Base-by-base conservation (phyloP, 2,329 filamentous ascomycete genomes). In the Colletotrichum acutatum region DNA sequence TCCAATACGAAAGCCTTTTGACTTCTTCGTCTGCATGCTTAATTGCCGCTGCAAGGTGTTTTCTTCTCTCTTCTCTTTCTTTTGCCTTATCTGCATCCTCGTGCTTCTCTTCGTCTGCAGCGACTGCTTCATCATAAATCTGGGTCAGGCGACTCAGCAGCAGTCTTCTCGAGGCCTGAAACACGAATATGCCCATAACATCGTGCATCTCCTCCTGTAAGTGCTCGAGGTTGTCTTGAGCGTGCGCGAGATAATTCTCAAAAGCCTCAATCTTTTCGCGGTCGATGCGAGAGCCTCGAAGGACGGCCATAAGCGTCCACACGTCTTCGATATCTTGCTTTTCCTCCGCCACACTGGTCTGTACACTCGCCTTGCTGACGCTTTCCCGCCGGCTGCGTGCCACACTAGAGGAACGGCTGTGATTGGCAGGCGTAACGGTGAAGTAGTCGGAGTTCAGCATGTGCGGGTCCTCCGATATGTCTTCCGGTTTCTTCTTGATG, bases 201-300 rank as follows among this genome's bases (percentile, higher is more conserved):
- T 95, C 91, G 68, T 94, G 92, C 88, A 98, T 96, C 80, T 92
- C 87, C 68, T 93, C 88, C 74, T 93, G 88, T 24, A 99, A 85
- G 74, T 95, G 93, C 66, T 88, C 87, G 32, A 98, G 84, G 77
- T 98, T 95, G 28, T 93, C 91, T 6, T 90, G 90, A 24, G 90
- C 94, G 66, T 97, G 88, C 54, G 91, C 86, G n/a, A 98, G 86
- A 79, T 98, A 99, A 74, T 90, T 93, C 77, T 93, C 91, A 26
- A 98, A 88, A 0, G 93, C 92, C 74, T 96, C 92, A 71, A 97
- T 91, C 84, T 97, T 98, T 84, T 98, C 96, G 42, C 97, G 90
- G 80, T 99, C 97, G 76, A 99, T 94, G 8, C 91, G 89, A 6
- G 93, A 90, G 52, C 84, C 84, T 74, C 91, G 92, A 67, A 99